Percentiles rank a stretch among this genome's conserved stretches.
phyloP scores from a whole-genome alignment of 2,329 filamentous ascomycete genomes.

The Penicillium decumbens region DNA sequence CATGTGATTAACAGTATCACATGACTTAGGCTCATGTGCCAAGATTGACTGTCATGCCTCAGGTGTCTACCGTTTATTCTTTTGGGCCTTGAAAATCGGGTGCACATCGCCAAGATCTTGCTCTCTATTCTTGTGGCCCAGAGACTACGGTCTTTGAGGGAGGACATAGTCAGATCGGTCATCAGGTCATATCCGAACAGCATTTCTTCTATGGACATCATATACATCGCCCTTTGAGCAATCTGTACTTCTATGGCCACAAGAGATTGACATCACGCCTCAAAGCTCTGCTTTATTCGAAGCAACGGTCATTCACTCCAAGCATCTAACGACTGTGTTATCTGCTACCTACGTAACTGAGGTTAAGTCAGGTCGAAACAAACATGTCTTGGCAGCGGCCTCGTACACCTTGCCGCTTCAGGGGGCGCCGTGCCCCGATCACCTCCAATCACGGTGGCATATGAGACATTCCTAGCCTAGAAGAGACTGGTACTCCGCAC shows the following conservation, averaged over 20 bases:
- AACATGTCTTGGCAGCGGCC: background rate
- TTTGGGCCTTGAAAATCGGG: background rate
- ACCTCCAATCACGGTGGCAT: background rate
- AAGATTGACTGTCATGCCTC: too few species aligned
- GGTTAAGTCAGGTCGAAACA: background rate
- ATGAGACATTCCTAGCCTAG: background rate
- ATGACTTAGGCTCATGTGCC: background rate
- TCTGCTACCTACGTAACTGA: background rate
- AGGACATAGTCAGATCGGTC: background rate
- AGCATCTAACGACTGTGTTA: background rate
- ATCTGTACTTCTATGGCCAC: background rate
- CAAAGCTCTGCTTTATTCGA: background rate
- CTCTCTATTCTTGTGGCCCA: background rate
- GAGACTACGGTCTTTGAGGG: background rate
- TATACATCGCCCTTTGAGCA: background rate
- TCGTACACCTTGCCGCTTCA: background rate
- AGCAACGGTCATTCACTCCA: background rate
- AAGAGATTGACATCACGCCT: background rate
- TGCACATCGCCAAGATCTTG: background rate
- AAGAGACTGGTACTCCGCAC: background rate
- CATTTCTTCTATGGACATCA: too few species aligned
- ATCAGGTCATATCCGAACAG: too few species aligned
- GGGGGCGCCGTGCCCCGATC: background rate
- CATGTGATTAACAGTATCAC: slow-evolving; percentile 7
- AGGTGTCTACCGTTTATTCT: background rate